Base-by-base conservation (phyloP, 2,329 filamentous ascomycete species). In the Fusarium sp. region DNA sequence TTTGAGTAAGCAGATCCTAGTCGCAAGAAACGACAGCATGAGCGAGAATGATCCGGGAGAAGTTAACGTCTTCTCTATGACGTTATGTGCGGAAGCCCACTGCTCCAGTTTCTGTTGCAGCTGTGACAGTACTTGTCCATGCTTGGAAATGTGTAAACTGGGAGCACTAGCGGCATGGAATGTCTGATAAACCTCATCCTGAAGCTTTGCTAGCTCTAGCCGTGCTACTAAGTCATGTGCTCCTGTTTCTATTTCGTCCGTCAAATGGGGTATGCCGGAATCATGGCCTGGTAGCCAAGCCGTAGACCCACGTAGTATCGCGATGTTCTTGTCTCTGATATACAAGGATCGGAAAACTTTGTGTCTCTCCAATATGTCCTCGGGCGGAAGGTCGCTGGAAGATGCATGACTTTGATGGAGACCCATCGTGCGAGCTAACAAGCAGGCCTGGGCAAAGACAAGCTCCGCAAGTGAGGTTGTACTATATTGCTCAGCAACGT, bases 401-500 rank as follows among this genome's bases (percentile, higher is more conserved):
- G 57, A 63, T 17, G 70, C 64, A n/a, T 53, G 49, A 19, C 45
- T 51, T 15, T 73, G 72, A 54, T 74, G 71, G 39, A 74, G 69
- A 0, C 72, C 72, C 71, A 74, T 74, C 9, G 65, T 74, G 7
- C 72, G 67, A 33, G 72, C 72, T 32, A 74, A 50, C 6, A 71
- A 47, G 20, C 72, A 74, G 8, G 72, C 72, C 35, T 74, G 72
- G 27, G 72, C 71, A 35, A 74, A 74, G 10, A 74, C 54, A 2
- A 73, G 37, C 37, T 71, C 72, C 14, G 72, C 70, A 20, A 74
- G 57, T 7, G 65, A 62, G 3, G 65, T 63, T 4, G 72, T 67
- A 22, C 72, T 73, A 30, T 73, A 74, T 7, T 74, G 72, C 22
- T 74, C 72, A 13, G 70, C 70, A 10, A 73, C 59, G 17, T 73